Evolutionary conservation across 2,329 filamentous ascomycete genomes (phyloP), one percentile per base, ranked within the genome.

Genomic region (Coniella lustricola): DNA sequence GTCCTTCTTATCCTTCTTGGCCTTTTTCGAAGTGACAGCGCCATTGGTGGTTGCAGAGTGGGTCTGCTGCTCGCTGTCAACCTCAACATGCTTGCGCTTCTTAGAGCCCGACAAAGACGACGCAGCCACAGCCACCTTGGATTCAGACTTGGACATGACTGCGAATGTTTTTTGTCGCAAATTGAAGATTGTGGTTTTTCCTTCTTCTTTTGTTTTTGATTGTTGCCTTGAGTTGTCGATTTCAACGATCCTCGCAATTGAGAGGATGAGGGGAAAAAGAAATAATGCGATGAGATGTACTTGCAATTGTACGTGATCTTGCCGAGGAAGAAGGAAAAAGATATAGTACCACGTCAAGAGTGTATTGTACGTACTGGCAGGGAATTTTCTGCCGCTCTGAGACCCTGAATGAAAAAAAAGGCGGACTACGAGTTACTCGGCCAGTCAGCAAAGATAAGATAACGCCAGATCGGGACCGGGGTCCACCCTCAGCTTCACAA

Each of bases 1-100:
- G 21, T 48, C 38, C 21, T 37, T 43, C 21, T 48, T 42, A 32
- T 21, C 38, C 32, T 48, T 49, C 41, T 45, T 49, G 16, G 42
- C 47, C 41, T 49, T 49, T 35, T 49, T 49, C 29, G 34, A n/a
- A 13, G 14, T 35, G 13, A 36, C 32, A 32, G 37, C 49, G 37
- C n/a, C n/a, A n/a, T n/a, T n/a, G n/a, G n/a, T n/a, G n/a, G n/a
- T n/a, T n/a, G n/a, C n/a, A n/a, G n/a, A n/a, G n/a, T n/a, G n/a
- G n/a, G n/a, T n/a, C n/a, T 25, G 38, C 32, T 41, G 32, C n/a
- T n/a, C n/a, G n/a, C 46, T 31, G 16, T 33, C 40, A 3, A 33
- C 42, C 5, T 54, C 52, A 43, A 42, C 46, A 20, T 49, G 46
- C 49, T 52, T 52, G 42, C 52, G 52, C 49, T 54, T 54, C 13